Evolutionary conservation across 306 rosid genomes (phyloP), one percentile per base, ranked within the genome.

Genomic region (Dryas drummondii): DNA sequence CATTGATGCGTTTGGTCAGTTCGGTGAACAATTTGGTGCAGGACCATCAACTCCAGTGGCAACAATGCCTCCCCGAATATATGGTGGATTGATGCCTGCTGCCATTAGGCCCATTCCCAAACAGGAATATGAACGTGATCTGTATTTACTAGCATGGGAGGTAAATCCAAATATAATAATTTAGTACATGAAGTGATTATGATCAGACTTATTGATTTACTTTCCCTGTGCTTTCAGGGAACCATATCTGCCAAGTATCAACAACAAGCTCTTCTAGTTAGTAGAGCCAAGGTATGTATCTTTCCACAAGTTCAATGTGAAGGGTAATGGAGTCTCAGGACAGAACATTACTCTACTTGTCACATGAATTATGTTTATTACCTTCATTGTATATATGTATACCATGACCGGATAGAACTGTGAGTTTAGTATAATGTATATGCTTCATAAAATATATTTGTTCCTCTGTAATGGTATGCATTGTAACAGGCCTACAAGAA

Each of bases 251-350:
- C 77, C 11, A 47, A 48, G 49, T 6, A 5, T n/a, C 66, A 66
- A 16, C 22, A 12, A 26, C 46, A 37, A 52, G 9, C 9, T 1
- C 11, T 75, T 66, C 47, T 67, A 6, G 40, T 76, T 14, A 27
- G 48, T 10, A 6, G 44, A 16, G 46, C 55, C 16, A 67, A 47
- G 79, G 79, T 76, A 66, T 44, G 75, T 32, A 19, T 47, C 4
- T 13, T 46, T 57, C 15, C 26, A 6, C 7, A 32, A 32, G 37
- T 32, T 32, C 37, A 32, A 32, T 2, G 37, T 1, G 37, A 32
- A 32, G 37, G 37, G 37, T 32, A 32, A 32, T 32, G 37, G 1
- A 32, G 3, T 32, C 37, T 32, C 37, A 32, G 37, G 37, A 32
- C 37, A 32, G 37, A 32, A 32, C 37, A 32, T 32, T 32, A 32